Conservation (phyloP, 768 basidiomycete genomes). For the Tricholoma terreum region DNA sequence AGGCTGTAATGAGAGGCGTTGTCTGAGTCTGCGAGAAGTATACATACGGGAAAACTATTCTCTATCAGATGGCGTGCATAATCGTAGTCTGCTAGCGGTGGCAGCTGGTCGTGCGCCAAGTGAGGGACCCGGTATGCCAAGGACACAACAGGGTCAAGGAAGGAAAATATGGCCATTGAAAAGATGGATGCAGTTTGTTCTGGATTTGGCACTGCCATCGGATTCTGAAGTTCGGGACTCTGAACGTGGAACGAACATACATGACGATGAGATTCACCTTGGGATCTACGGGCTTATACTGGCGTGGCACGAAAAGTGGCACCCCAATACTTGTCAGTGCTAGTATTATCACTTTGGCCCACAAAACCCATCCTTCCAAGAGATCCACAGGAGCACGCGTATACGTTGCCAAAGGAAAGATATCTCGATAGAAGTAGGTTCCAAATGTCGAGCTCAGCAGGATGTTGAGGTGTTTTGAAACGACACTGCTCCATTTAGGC, state of each 20-base stretch:
- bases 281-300: conserved; percentile 57
- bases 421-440: conserved; percentile 54
- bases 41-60: conserved; percentile 28
- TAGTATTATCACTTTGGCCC: conserved; percentile 51
- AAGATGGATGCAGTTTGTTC: conserved; percentile 52
- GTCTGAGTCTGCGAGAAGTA: background rate
- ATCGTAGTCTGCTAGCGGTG: conserved; percentile 66
- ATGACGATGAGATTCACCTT: conserved; percentile 20
- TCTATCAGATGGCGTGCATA: conserved; percentile 24
- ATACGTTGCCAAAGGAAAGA: conserved; percentile 59
- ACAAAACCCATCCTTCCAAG: conserved; percentile 46
- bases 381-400: conserved; percentile 47
- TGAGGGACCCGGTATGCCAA: conserved; percentile 45
- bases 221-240: conserved; percentile 24
- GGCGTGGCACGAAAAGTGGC: conserved; percentile 54
- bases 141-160: conserved; percentile 52
- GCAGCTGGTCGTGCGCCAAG: conserved; percentile 50
- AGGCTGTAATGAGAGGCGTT: background rate
- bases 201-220: conserved; percentile 34
- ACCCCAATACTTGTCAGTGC: conserved; percentile 42
- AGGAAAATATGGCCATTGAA: conserved; percentile 45
- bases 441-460: conserved; percentile 45
- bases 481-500: conserved; percentile 33
- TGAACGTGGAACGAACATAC: background rate
- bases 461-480: conserved; percentile 44